phyloP scores from a whole-genome alignment of 1,284 basidiomycete species.

The Pisolithus thermaeus region DNA sequence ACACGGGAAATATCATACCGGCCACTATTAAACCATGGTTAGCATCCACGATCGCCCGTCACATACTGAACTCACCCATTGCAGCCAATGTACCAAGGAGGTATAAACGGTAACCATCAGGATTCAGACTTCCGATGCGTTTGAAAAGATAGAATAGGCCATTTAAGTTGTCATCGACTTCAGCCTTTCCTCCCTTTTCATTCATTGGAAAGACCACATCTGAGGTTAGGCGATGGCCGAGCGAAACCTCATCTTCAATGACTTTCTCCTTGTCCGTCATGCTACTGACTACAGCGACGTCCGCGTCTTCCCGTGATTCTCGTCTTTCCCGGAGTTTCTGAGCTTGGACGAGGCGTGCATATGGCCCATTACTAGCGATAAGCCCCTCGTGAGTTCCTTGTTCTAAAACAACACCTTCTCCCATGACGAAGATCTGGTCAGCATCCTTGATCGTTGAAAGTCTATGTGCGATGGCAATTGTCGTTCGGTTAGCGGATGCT shows the following conservation, averaged over 20 bases:
- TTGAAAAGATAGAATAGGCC: constrained; percentile 59
- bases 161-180: constrained; percentile 37
- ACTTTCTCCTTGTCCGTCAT: constrained; percentile 51
- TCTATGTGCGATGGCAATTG: constrained; percentile 74
- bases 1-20: constrained; percentile 84
- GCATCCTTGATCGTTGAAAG: constrained; percentile 79
- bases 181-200: constrained; percentile 32
- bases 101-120: constrained; percentile 53
- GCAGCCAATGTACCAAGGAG: constrained; percentile 49
- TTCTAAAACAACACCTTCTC: constrained; percentile 78
- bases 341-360: constrained; percentile 74
- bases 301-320: constrained; percentile 25
- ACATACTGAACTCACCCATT: constrained; percentile 32
- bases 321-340: constrained; percentile 66
- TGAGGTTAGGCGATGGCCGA: constrained; percentile 64
- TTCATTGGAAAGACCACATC: constrained; percentile 55
- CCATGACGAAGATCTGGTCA: constrained; percentile 86
- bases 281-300: constrained; percentile 27
- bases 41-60: constrained; percentile 12
- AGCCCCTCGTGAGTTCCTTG: constrained; percentile 80
- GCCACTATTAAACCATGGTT: constrained; percentile 30
- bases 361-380: constrained; percentile 60
- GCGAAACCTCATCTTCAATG: constrained; percentile 53
- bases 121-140: constrained; percentile 67
- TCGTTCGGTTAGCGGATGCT: constrained; percentile 77